Evolutionary conservation across 1,139 yeast species (phyloP).

Genomic region (Saccharomyces pastorianus): DNA sequence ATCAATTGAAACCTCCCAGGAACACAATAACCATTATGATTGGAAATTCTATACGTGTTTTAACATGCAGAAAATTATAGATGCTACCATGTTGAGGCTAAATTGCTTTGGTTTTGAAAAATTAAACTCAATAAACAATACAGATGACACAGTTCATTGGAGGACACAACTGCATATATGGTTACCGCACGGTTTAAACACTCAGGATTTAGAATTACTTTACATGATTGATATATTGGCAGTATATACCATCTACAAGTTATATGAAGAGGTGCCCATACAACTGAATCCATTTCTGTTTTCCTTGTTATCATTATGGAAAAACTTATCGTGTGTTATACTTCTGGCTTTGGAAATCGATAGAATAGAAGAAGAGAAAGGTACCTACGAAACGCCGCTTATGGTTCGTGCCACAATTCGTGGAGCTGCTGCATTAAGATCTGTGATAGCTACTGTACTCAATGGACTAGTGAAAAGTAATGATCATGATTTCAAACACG

Average conservation of each 20-base stretch:
- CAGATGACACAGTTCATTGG: conserved; percentile 38
- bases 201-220: conserved; percentile 39
- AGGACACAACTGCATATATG: conserved; percentile 38
- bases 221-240: conserved; percentile 48
- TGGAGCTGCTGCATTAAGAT: conserved; percentile 57
- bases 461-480: conserved; percentile 38
- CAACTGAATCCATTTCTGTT: conserved; percentile 53
- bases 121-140: conserved; percentile 40
- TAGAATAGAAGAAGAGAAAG: conserved; percentile 43
- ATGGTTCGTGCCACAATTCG: conserved; percentile 46
- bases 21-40: conserved; percentile 7
- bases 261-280: conserved; percentile 34
- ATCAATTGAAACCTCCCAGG: conserved; percentile 8
- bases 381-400: conserved; percentile 40
- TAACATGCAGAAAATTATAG: conserved; percentile 40
- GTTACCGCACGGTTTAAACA: conserved; percentile 42
- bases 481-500: conserved; percentile 47
- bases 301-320: conserved; percentile 53
- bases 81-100: conserved; percentile 36
- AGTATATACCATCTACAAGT: conserved; percentile 44
- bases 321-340: conserved; percentile 50
- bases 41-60: conserved; percentile 37
- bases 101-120: conserved; percentile 43
- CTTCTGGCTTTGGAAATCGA: conserved; percentile 56
- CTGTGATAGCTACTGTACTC: conserved; percentile 51